Base-by-base conservation (phyloP, 805 yeast species). In the Nadsonia fulvescens region DNA sequence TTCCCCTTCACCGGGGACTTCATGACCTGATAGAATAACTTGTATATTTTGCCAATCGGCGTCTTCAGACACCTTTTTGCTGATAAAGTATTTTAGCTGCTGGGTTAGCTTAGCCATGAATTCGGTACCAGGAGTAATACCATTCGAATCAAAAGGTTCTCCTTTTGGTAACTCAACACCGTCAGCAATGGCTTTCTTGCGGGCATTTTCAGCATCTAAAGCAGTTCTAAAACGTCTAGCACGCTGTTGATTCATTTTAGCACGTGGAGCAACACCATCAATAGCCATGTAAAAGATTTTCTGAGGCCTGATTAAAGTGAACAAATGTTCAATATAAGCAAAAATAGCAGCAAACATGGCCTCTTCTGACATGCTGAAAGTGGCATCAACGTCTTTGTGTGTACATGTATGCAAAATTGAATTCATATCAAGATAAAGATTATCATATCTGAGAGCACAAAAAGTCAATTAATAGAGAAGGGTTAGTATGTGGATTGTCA, bases 1-100 rank as follows among this genome's bases (percentile, higher is more conserved):
- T 51, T 89, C 99, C 46, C 99, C 99, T 61, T 89, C 99, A 35
- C 99, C 99, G 1, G 99, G 98, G 8, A 86, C 96, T 1, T 92
- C 72, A 15, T 94, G 93, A 47, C 86, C 99, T 42, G 92, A 75
- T 23, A 89, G 73, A 13, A 89, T 76, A 5, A 89, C 82, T 49
- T 89, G 89, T 24, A 86, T 53, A 32, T 73, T 63, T 23, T 71
- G 71, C 98, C 98, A 89, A 17, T 91, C 93, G 2, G 94, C 92
- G 44, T 89, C 98, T 6, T 64, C 64, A 18, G 81, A 63, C 18
- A 89, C 56, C 47, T 89, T 89, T 49, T 76, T 79, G 3, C 92
- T 79, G 5, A 78, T 79, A 93, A 95, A 89, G 48, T 81, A 89
- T 34, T 89, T 58, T 35, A 89, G 56, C 4, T 89, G 73, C 16